Evolutionary conservation across 306 rosid species (phyloP).

Genomic region (Cucumis cinereus): DNA sequence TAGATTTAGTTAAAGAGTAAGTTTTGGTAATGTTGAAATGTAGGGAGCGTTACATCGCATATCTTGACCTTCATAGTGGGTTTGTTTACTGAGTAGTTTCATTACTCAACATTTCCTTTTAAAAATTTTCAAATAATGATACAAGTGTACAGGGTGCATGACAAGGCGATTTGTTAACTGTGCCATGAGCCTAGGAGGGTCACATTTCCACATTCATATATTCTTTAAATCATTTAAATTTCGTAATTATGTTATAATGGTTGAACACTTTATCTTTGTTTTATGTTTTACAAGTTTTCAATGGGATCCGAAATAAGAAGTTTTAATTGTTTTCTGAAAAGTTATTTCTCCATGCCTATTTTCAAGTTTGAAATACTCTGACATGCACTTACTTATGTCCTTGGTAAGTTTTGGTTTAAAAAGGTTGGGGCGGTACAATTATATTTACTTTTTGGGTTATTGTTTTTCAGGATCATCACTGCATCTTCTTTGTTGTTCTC

Average conservation of each 20-base stretch:
- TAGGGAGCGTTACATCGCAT: too few species aligned
- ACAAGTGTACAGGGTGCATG: not conserved
- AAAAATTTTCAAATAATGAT: not conserved
- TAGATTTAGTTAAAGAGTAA: too few species aligned
- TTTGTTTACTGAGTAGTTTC: not conserved
- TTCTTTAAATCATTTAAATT: too few species aligned
- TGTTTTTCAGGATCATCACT: not conserved
- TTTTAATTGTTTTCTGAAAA: not conserved
- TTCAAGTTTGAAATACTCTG: not conserved
- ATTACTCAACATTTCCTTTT: not conserved
- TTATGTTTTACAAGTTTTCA: not conserved
- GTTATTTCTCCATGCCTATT: not conserved
- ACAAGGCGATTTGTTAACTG: not conserved
- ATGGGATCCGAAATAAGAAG: not conserved
- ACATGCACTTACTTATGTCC: not conserved
- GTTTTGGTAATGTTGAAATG: too few species aligned
- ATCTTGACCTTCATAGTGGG: too few species aligned
- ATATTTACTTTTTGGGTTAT: not conserved
- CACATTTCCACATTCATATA: not conserved
- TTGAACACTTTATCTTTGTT: not conserved
- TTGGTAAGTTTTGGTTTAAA: not conserved
- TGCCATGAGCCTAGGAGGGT: not conserved
- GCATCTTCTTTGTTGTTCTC: conserved; percentile 5
- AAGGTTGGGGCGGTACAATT: not conserved
- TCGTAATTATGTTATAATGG: not conserved